phyloP scores from a whole-genome alignment of 495 filamentous ascomycete species.

The Penicillium cosmopolitanum region DNA sequence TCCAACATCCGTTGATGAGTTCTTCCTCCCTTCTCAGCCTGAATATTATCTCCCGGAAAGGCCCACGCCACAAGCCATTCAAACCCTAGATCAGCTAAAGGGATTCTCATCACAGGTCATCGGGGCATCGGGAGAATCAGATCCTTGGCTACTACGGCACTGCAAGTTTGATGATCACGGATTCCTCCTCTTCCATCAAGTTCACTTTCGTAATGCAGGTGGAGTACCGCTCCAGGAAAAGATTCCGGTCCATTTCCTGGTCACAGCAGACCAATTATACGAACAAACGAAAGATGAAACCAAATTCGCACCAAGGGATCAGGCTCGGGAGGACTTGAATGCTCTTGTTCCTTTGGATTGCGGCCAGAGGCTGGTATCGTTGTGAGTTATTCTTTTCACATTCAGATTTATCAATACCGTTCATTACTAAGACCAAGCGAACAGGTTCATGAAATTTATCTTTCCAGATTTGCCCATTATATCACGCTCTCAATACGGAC shows the following conservation, averaged over 20 bases:
- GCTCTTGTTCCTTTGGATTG: constrained; percentile 12
- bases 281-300: constrained; percentile 16
- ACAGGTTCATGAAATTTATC: constrained; percentile 22
- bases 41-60: constrained; percentile 9
- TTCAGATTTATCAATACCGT: background rate
- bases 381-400: constrained; percentile 12
- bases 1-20: background rate
- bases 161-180: constrained; percentile 22
- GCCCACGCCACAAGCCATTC: constrained; percentile 18
- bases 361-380: constrained; percentile 12
- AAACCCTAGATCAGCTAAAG: constrained; percentile 17
- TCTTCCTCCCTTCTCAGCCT: constrained; percentile 3
- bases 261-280: constrained; percentile 17
- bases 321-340: constrained; percentile 13
- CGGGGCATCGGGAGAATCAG: constrained; percentile 22
- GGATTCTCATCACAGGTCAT: constrained; percentile 16
- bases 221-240: constrained; percentile 21
- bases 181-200: constrained; percentile 13
- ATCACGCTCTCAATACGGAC: constrained; percentile 15
- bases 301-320: background rate
- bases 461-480: constrained; percentile 20
- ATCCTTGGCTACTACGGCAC: constrained; percentile 26
- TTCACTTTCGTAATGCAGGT: constrained; percentile 25
- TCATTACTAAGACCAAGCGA: background rate
- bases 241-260: constrained; percentile 26